Percentiles rank a stretch among this genome's conserved stretches.
phyloP scores from a whole-genome alignment of 2,329 filamentous ascomycete genomes.

The Fusarium austroafricanum region DNA sequence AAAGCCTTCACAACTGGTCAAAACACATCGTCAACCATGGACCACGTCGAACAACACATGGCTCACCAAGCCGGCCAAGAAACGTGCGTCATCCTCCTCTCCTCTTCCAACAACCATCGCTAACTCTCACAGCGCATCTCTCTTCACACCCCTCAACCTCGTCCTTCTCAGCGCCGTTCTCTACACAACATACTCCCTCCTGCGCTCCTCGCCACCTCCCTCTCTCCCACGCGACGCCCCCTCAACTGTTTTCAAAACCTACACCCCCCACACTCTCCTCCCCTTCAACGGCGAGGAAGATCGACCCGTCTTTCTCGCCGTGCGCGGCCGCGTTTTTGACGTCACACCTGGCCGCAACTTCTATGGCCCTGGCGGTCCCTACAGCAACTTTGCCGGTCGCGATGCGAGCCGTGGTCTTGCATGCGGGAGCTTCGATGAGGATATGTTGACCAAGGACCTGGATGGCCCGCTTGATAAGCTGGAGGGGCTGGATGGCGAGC shows the following conservation, averaged over 20 bases:
- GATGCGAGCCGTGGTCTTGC: slow-evolving; percentile 91
- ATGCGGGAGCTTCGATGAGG: slow-evolving; percentile 91
- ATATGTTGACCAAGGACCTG: slow-evolving; percentile 93
- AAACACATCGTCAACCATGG: slow-evolving; percentile 54
- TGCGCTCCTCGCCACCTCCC: slow-evolving; percentile 61
- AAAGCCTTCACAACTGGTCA: background rate
- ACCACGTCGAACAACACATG: slow-evolving; percentile 68
- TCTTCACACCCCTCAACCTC: slow-evolving; percentile 72
- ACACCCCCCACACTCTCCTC: slow-evolving; percentile 83
- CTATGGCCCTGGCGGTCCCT: slow-evolving; percentile 94
- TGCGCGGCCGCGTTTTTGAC: slow-evolving; percentile 91
- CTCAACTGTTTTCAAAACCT: slow-evolving; percentile 72
- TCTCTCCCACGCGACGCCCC: slow-evolving; percentile 64
- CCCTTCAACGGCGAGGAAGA: slow-evolving; percentile 83
- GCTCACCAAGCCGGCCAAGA: slow-evolving; percentile 63
- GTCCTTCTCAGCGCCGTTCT: slow-evolving; percentile 67
- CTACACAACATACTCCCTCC: slow-evolving; percentile 68
- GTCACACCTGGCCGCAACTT: slow-evolving; percentile 89
- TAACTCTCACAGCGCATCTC: slow-evolving; percentile 50
- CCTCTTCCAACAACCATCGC: background rate
- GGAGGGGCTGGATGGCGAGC: slow-evolving; percentile 75
- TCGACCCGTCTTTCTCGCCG: slow-evolving; percentile 87
- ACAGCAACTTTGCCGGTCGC: slow-evolving; percentile 94
- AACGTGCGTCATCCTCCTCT: slow-evolving; percentile 47
- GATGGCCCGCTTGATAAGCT: slow-evolving; percentile 84